phyloP scores from a whole-genome alignment of 805 yeast species.

The Saturnispora zaruensis region DNA sequence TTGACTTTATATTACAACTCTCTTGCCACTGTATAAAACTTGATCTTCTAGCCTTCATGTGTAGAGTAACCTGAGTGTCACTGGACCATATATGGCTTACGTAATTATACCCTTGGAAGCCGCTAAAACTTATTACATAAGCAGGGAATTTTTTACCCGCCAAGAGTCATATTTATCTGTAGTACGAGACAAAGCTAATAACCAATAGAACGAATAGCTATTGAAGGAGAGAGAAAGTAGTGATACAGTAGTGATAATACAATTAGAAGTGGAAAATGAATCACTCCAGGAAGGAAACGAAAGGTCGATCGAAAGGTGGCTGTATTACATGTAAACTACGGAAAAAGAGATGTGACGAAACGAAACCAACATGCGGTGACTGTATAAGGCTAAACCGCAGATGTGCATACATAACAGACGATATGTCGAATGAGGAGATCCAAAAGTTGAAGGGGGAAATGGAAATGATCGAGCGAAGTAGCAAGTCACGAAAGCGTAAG shows the following conservation, averaged over 20 bases:
- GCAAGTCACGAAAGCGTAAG: conserved; percentile 35
- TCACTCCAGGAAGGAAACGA: not conserved
- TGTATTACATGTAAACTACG: conserved; percentile 62
- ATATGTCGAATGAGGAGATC: conserved; percentile 36
- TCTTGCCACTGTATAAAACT: conserved; percentile 11
- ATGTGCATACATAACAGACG: conserved; percentile 40
- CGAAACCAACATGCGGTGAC: conserved; percentile 42
- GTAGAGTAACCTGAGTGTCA: too few relatives aligned
- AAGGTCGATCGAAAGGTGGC: conserved; percentile 45
- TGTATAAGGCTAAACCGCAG: conserved; percentile 38
- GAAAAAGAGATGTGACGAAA: conserved; percentile 51
- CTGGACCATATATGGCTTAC: too few relatives aligned
- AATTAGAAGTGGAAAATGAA: not conserved
- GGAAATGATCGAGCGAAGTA: conserved; percentile 31
- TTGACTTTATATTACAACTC: conserved; percentile 44
- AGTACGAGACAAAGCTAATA: not conserved
- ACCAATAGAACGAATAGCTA: not conserved
- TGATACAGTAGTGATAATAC: not conserved
- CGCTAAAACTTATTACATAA: not conserved
- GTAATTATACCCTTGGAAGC: too few relatives aligned
- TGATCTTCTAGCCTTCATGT: not conserved
- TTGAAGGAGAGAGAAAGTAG: not conserved
- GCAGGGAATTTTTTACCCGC: not conserved
- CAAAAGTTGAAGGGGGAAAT: conserved; percentile 30
- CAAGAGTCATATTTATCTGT: not conserved